A percentile compares a stretch with the other conserved stretches of the same genome.
Evolutionary conservation across 83 land plant genomes (phyloP).

Genomic region (Picea abies): DNA sequence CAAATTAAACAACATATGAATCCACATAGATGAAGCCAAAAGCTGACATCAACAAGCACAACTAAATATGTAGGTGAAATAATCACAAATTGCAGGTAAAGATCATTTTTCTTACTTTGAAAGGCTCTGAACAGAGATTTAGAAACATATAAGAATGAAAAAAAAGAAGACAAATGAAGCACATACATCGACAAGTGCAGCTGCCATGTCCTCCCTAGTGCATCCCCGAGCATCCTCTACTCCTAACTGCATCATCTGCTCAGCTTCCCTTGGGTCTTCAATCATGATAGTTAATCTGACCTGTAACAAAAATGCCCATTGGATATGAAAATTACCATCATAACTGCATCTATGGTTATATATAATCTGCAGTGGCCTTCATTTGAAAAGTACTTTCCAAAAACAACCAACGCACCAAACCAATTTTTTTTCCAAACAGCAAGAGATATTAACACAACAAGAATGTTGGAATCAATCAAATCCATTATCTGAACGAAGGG

Average conservation of each 20-base stretch:
- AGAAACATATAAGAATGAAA: neutral
- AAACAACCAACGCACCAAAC: neutral
- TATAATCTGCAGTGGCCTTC: neutral
- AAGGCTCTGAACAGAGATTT: neutral
- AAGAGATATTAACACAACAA: neutral
- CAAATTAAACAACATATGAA: neutral
- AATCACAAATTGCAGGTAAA: neutral
- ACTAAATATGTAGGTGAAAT: no score
- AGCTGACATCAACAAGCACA: neutral
- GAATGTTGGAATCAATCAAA: neutral
- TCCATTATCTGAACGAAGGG: neutral
- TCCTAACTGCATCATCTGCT: conserved; percentile 67
- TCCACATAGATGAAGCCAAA: neutral
- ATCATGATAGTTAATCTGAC: conserved; percentile 89
- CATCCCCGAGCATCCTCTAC: conserved; percentile 74
- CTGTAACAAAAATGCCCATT: conserved; percentile 31
- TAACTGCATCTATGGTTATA: neutral
- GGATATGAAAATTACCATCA: neutral
- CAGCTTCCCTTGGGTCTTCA: conserved; percentile 91
- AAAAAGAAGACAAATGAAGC: neutral
- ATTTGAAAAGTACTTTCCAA: neutral
- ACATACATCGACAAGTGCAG: conserved; percentile 77
- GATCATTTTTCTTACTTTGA: neutral
- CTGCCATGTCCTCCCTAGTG: conserved; percentile 85
- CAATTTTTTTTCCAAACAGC: neutral